Conservation (phyloP, 1,284 basidiomycete species). For the Taiwanofungus camphoratus region DNA sequence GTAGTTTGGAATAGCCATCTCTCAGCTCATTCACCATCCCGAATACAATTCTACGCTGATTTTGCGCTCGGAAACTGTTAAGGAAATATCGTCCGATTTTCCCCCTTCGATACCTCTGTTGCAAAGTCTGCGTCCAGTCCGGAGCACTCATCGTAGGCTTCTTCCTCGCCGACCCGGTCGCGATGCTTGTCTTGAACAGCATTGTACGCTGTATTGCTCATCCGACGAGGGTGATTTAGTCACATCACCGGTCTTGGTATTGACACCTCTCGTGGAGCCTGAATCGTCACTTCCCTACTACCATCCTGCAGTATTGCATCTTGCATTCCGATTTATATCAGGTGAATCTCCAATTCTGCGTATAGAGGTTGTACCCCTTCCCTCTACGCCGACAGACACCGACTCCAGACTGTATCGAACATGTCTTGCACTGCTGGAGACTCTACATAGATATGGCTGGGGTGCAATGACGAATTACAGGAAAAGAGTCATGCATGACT, state of each 20-base stretch:
- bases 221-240: conserved; percentile 18
- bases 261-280: conserved; percentile 52
- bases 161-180: conserved; percentile 70
- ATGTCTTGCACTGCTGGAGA: conserved; percentile 74
- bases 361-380: conserved; percentile 54
- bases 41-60: conserved; percentile 84
- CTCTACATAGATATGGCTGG: conserved; percentile 81
- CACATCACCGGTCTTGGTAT: conserved; percentile 46
- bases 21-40: conserved; percentile 69
- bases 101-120: conserved; percentile 35
- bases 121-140: conserved; percentile 33
- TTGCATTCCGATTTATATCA: conserved; percentile 62
- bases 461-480: conserved; percentile 76
- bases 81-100: conserved; percentile 35
- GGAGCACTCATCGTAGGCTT: conserved; percentile 54
- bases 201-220: conserved; percentile 59
- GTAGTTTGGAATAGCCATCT: conserved; percentile 61
- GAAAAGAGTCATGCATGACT: conserved; percentile 85
- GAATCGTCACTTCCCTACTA: conserved; percentile 65
- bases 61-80: conserved; percentile 63
- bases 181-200: conserved; percentile 64
- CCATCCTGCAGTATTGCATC: conserved; percentile 66
- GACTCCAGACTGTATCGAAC: conserved; percentile 75
- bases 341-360: conserved; percentile 27
- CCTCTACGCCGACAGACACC: conserved; percentile 43